Percentiles rank a stretch among this genome's conserved stretches.
These are phyloP conservation scores for Quercus engelmannii DNA, from an alignment of 306 rosid genomes.

Conservation along the genomic window DNA sequence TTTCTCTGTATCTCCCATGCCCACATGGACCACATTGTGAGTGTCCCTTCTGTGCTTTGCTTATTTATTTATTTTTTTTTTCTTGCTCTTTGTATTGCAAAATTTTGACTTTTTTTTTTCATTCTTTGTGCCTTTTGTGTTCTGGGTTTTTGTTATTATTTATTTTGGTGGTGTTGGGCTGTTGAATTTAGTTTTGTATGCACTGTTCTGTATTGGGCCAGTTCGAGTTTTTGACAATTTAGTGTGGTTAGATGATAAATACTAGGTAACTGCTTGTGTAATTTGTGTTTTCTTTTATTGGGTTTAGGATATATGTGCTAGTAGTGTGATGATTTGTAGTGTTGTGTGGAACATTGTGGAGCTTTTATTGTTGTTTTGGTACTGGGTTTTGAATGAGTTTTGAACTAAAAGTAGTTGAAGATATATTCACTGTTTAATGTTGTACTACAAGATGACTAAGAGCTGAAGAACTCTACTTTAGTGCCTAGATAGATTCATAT, in stretches of 20 bases:
- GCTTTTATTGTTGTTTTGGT: background rate
- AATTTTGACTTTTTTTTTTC: background rate
- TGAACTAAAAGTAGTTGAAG: background rate
- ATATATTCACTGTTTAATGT: background rate
- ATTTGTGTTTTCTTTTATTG: background rate
- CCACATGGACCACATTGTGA: constrained; percentile 97
- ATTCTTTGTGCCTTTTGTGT: background rate
- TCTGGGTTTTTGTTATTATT: background rate
- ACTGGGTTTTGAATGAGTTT: background rate
- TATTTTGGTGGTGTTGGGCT: background rate
- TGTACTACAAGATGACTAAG: background rate
- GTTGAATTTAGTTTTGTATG: background rate
- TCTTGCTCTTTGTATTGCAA: background rate
- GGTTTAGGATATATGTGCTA: background rate
- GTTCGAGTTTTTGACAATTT: background rate
- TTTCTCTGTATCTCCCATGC: constrained; percentile 87
- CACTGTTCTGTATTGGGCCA: too few species aligned
- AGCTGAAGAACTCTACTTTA: background rate
- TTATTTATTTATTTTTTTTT: background rate
- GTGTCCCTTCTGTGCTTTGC: constrained; percentile 22
- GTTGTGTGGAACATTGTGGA: background rate
- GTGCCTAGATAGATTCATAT: too few species aligned
- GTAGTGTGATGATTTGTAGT: background rate
- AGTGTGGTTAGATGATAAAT: background rate
- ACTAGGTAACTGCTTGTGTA: background rate